Conservation (phyloP, 495 filamentous ascomycete species). For the Cercophora scortea region DNA sequence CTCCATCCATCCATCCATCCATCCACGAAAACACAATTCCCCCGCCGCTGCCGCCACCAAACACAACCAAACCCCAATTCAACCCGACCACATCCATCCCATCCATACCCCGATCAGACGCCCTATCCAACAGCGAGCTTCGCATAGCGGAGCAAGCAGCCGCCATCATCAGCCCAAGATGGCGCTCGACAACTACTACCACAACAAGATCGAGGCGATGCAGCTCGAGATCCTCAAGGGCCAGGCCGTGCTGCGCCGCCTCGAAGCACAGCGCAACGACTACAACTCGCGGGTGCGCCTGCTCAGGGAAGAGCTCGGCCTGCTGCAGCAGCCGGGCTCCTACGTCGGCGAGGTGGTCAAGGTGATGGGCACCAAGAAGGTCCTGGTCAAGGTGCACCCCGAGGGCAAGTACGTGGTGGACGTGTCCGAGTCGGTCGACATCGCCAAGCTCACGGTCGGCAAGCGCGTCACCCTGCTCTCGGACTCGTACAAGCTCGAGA, state of each 20-base stretch:
- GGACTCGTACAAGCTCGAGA: conserved; percentile 95
- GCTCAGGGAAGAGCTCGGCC: conserved; percentile 89
- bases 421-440: conserved; percentile 88
- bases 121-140: background rate
- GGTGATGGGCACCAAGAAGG: conserved; percentile 99
- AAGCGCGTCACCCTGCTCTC: conserved; percentile 96
- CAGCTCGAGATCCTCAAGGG: conserved; percentile 99
- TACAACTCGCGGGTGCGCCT: conserved; percentile 97
- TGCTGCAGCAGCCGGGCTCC: conserved; percentile 94
- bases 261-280: conserved; percentile 98
- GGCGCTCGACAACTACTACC: conserved; percentile 98
- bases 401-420: conserved; percentile 99
- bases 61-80: too few relatives aligned
- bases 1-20: too few relatives aligned
- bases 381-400: conserved; percentile 96
- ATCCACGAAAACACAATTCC: too few relatives aligned
- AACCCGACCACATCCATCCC: too few relatives aligned
- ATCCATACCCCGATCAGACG: too few relatives aligned
- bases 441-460: conserved; percentile 89
- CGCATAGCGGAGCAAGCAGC: too few relatives aligned
- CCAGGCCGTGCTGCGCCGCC: conserved; percentile 84
- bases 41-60: too few relatives aligned
- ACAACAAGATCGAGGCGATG: conserved; percentile 99
- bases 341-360: conserved; percentile 99
- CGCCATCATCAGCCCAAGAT: conserved; percentile 39